Conservation (phyloP, 352 stramenopile genomes). For the Stephanocyclus meneghinianus region DNA sequence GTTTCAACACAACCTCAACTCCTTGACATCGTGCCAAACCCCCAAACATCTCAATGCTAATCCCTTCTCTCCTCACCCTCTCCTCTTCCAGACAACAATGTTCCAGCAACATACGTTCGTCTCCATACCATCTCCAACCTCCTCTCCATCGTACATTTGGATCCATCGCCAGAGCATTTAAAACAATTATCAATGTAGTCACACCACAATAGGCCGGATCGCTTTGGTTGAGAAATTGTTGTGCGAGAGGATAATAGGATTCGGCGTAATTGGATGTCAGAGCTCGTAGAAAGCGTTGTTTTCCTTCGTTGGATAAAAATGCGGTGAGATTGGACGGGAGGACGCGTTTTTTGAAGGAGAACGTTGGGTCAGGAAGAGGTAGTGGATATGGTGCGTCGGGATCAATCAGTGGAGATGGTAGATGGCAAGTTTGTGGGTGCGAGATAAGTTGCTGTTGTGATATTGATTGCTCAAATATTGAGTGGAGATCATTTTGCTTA, state of each 20-base stretch:
- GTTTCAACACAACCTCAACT: constrained; percentile 55
- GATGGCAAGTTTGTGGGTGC: constrained; percentile 18
- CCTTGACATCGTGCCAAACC: constrained; percentile 78
- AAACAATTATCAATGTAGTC: constrained; percentile 84
- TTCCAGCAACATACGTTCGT: constrained; percentile 75
- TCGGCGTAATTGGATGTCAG: constrained; percentile 74
- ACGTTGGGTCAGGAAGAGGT: constrained; percentile 61
- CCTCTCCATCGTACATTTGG: constrained; percentile 83
- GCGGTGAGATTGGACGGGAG: constrained; percentile 85
- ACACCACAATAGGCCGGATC: constrained; percentile 87
- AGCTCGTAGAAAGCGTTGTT: constrained; percentile 85
- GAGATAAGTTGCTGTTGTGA: not conserved
- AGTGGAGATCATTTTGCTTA: not conserved
- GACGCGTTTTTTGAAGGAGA: constrained; percentile 86
- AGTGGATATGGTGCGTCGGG: constrained; percentile 48
- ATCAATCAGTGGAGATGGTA: constrained; percentile 21
- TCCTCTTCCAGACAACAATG: constrained; percentile 66
- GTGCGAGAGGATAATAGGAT: constrained; percentile 87
- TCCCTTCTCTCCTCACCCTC: constrained; percentile 67
- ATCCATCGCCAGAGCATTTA: constrained; percentile 87
- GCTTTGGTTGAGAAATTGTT: constrained; percentile 86
- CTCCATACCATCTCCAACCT: constrained; percentile 83
- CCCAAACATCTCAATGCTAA: constrained; percentile 78
- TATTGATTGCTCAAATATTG: not conserved
- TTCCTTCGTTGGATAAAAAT: constrained; percentile 86